phyloP scores from a whole-genome alignment of 1,284 basidiomycete genomes.

The Exobasidium cylindrosporum region DNA sequence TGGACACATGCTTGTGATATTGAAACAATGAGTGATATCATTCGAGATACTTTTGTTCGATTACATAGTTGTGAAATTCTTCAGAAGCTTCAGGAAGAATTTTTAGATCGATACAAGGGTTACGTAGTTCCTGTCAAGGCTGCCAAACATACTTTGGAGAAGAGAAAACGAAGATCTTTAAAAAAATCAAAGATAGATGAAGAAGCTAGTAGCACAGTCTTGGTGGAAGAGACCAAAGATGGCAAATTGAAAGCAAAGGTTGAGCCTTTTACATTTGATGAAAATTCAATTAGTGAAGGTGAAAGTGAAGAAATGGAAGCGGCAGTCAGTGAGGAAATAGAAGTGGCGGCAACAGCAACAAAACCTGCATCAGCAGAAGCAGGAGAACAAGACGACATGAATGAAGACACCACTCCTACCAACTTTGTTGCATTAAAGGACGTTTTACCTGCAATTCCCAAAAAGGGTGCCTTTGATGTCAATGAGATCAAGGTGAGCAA shows the following conservation, averaged over 20 bases:
- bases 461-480: constrained; percentile 86
- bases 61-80: constrained; percentile 86
- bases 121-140: constrained; percentile 39
- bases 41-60: constrained; percentile 89
- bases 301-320: background rate
- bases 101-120: constrained; percentile 43
- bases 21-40: constrained; percentile 82
- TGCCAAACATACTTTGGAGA: constrained; percentile 9
- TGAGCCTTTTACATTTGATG: constrained; percentile 21
- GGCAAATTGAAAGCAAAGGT: constrained; percentile 21
- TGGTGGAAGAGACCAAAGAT: constrained; percentile 15
- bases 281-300: constrained; percentile 17
- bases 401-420: constrained; percentile 9
- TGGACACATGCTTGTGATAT: constrained; percentile 93
- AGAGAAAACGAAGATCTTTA: background rate
- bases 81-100: constrained; percentile 58
- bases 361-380: constrained; percentile 13
- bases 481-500: constrained; percentile 62
- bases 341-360: background rate
- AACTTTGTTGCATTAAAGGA: constrained; percentile 72
- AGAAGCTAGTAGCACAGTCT: constrained; percentile 12
- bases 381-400: constrained; percentile 16
- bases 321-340: constrained; percentile 5
- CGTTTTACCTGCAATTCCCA: constrained; percentile 76
- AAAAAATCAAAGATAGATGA: background rate